Evolutionary conservation across 768 basidiomycete species (phyloP), one percentile per base, ranked within the genome.

Genomic region (Amanita subjunquillea): DNA sequence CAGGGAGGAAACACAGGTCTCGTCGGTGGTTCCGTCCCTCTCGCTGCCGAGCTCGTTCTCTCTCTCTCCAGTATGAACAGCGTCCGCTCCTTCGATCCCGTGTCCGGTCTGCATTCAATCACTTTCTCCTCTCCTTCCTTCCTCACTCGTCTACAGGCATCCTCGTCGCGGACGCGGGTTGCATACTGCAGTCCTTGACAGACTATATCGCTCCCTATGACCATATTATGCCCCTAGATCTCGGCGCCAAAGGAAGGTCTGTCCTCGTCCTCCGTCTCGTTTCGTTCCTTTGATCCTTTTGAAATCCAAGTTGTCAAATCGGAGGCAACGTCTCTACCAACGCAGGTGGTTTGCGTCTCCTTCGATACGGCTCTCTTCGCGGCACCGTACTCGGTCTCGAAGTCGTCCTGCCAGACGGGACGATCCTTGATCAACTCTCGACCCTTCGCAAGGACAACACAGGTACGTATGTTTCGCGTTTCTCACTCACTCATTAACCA

Each of bases 1-100:
- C 96, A 99, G 67, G 95, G 96, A 44, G 96, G 96, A 43, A 99
- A 99, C 70, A 99, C 96, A 0, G 96, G 96, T 13, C 79, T 99
- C 10, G 96, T 99, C 36, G 96, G 94, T 52, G 96, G 96, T 36
- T 83, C 93, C 56, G 87, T 95, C 9, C 95, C 96, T 0, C 64
- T 92, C 37, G 72, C 81, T 58, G 85, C 94, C 64, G 96, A 99
- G 67, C 67, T 98, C 56, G 77, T 99, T 48, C 70, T 99, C 48
- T 92, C 80, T 55, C 75, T 95, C 38, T 72, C 82, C 20, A 91
- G 87, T 62, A 81, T 99, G 82, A 82, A 80, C 61, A 76, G 78
- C 55, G 78, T 92, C 48, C 83, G 91, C 58, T 82, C 82, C 3
- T 92, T 91, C 59, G 91, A 92, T 63, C 77, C 85, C 15, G 79